phyloP scores from a whole-genome alignment of 2,329 filamentous ascomycete genomes.

The Pseudocercospora eumusae region DNA sequence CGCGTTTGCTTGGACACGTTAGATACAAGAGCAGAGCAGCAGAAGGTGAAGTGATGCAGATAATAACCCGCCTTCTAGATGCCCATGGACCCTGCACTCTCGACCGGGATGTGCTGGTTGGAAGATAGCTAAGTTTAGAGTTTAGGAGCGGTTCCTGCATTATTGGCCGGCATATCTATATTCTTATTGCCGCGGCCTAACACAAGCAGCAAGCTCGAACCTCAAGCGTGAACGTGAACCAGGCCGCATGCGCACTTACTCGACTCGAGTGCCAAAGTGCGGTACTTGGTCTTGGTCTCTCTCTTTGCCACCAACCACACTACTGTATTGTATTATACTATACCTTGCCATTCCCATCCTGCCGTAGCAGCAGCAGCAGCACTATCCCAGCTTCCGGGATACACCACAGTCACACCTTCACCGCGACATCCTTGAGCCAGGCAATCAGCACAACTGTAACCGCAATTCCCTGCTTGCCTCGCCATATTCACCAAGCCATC shows the following conservation, averaged over 20 bases:
- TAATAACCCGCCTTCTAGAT: no score
- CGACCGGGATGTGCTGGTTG: no score
- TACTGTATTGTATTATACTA: no score
- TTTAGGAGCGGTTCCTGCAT: not conserved
- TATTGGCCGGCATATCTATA: no score
- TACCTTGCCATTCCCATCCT: not conserved
- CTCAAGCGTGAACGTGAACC: not conserved
- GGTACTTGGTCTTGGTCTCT: no score
- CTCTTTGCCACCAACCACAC: no score
- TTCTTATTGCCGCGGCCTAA: no score
- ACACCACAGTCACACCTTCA: constrained; percentile 9
- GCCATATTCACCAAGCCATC: constrained; percentile 3
- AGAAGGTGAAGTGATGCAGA: no score
- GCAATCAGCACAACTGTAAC: not conserved
- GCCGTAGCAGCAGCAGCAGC: not conserved
- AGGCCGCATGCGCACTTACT: not conserved
- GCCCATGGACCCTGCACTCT: no score
- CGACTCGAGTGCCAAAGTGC: not conserved
- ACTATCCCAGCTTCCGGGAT: constrained; percentile 1
- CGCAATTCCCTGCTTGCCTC: constrained; percentile 14
- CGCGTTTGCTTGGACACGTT: no score
- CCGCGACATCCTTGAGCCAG: constrained; percentile 6
- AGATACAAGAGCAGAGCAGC: no score
- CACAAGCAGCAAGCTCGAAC: constrained; percentile 11
- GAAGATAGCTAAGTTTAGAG: no score